These are phyloP conservation scores for Aspergillus sp. DNA, from an alignment of 2,329 filamentous ascomycete genomes.

Conservation along the genomic window DNA sequence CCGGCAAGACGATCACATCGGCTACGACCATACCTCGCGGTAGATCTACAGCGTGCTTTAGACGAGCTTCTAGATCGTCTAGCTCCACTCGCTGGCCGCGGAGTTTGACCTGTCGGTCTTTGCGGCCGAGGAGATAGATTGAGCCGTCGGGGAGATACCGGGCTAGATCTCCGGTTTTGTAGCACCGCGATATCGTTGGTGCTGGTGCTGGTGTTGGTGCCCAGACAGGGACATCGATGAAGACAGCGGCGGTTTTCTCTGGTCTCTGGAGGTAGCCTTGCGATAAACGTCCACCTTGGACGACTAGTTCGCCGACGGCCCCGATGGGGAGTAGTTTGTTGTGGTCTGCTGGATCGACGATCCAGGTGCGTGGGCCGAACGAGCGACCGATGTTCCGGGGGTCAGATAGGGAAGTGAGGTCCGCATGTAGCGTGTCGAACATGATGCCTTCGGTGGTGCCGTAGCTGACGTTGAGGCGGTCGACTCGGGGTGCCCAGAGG, in stretches of 20 bases:
- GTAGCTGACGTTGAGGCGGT: constrained; percentile 42
- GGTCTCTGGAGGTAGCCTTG: neutral
- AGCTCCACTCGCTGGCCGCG: neutral
- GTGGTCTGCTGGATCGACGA: constrained; percentile 39
- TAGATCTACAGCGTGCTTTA: neutral
- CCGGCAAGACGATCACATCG: neutral
- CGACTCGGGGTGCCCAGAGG: constrained; percentile 24
- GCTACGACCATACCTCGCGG: neutral
- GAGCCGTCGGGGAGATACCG: neutral
- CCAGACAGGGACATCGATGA: neutral
- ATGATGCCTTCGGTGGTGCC: constrained; percentile 28
- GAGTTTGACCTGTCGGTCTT: neutral
- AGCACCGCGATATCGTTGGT: neutral
- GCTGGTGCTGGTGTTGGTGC: neutral
- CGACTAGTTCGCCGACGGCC: constrained; percentile 22
- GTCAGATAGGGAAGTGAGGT: neutral
- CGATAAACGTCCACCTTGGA: constrained; percentile 25
- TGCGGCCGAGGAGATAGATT: neutral
- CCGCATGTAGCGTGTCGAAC: constrained; percentile 14
- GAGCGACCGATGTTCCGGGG: too few species aligned
- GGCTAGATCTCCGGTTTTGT: neutral
- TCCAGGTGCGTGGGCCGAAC: neutral
- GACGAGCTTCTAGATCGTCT: neutral
- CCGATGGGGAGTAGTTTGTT: constrained; percentile 16
- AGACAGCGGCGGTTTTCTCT: neutral